A percentile compares a stretch with the other conserved stretches of the same genome.
phyloP scores from a whole-genome alignment of 139 green algal genomes.

The Tetraselmis striata region DNA sequence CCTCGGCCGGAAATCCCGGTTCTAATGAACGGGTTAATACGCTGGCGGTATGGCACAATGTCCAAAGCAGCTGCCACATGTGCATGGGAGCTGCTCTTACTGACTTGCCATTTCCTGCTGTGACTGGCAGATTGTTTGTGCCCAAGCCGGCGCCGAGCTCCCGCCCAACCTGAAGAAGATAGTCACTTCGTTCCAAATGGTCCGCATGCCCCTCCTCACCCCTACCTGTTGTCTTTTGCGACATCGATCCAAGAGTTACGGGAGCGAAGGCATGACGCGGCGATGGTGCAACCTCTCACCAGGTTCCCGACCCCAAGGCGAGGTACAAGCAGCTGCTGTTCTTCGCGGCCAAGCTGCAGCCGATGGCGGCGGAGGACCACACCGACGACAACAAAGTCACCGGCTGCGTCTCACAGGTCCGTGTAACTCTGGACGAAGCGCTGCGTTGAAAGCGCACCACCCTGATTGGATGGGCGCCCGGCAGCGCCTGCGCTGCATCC shows the following conservation, averaged over 20 bases:
- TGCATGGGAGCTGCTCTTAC: no score
- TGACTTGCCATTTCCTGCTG: no score
- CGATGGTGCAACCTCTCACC: background rate
- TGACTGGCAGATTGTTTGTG: no score
- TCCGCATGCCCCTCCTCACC: constrained; percentile 4
- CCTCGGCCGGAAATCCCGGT: no score
- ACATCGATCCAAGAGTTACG: background rate
- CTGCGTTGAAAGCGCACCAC: no score
- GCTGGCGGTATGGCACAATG: no score
- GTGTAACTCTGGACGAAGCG: no score
- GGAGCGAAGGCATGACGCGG: background rate
- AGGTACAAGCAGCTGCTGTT: constrained; percentile 97
- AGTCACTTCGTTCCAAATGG: constrained; percentile 68
- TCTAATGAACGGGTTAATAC: no score
- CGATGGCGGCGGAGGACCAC: constrained; percentile 56
- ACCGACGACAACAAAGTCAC: constrained; percentile 87
- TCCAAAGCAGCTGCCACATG: no score
- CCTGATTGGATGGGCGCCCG: no score
- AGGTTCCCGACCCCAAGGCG: constrained; percentile 70
- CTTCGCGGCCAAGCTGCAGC: constrained; percentile 86
- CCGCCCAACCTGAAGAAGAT: constrained; percentile 66
- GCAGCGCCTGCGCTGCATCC: no score
- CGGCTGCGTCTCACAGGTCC: constrained; percentile 71
- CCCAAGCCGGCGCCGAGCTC: constrained; percentile 21
- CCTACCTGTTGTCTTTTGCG: background rate